Conservation (phyloP, 768 basidiomycete genomes). For the Termitomyces sp. region DNA sequence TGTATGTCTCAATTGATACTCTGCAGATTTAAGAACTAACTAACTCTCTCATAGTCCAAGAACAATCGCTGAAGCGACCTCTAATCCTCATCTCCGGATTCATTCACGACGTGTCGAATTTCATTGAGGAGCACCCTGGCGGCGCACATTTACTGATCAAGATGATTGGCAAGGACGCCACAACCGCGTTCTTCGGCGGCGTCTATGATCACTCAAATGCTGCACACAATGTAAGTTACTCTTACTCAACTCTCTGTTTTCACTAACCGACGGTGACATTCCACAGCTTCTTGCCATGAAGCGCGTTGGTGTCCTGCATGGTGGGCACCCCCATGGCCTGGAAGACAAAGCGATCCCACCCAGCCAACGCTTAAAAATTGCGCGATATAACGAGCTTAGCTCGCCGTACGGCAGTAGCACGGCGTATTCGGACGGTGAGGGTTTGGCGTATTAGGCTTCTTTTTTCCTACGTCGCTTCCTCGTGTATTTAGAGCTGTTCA, state of each 20-base stretch:
- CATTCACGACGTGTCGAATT: conserved; percentile 84
- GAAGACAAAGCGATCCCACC: conserved; percentile 68
- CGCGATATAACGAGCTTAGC: conserved; percentile 54
- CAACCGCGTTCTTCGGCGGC: conserved; percentile 91
- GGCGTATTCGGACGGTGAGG: conserved; percentile 54
- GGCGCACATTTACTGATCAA: conserved; percentile 80
- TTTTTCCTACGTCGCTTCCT: background rate
- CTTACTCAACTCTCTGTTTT: background rate
- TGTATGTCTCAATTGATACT: conserved; percentile 40
- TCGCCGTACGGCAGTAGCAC: conserved; percentile 50
- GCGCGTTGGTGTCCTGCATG: conserved; percentile 58
- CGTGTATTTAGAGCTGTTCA: background rate
- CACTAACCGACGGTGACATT: conserved; percentile 6
- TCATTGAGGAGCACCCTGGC: conserved; percentile 90
- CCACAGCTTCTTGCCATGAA: conserved; percentile 54
- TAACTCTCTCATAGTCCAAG: conserved; percentile 47
- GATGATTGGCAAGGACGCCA: conserved; percentile 86
- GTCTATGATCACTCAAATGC: conserved; percentile 88
- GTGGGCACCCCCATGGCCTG: conserved; percentile 50
- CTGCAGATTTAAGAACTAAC: background rate
- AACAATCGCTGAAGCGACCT: conserved; percentile 74
- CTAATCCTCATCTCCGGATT: conserved; percentile 86
- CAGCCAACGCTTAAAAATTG: conserved; percentile 65
- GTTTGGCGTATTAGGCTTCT: conserved; percentile 22
- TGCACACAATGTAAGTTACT: conserved; percentile 65